Conservation (phyloP, 768 basidiomycete genomes). For the Agrocybe pediades region DNA sequence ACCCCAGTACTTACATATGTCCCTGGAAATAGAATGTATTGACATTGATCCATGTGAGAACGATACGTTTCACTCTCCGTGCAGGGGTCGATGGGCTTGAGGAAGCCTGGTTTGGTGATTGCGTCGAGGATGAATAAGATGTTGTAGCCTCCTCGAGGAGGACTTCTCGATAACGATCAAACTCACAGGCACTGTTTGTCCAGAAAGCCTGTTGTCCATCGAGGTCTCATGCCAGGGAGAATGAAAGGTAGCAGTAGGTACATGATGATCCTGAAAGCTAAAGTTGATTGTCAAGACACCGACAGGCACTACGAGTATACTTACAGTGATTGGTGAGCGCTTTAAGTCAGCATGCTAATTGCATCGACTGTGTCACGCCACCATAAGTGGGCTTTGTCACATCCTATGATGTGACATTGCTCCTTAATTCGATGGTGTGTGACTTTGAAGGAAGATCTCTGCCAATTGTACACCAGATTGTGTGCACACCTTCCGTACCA, state of each 20-base stretch:
- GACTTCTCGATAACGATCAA: too few relatives aligned
- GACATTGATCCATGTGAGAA: slow-evolving; percentile 11
- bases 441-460: too few relatives aligned
- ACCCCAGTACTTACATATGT: background rate
- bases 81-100: slow-evolving; percentile 5
- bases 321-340: too few relatives aligned
- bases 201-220: too few relatives aligned
- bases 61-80: slow-evolving; percentile 11
- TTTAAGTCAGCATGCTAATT: background rate
- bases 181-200: too few relatives aligned
- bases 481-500: background rate
- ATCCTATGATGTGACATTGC: background rate
- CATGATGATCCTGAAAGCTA: too few relatives aligned
- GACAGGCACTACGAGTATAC: too few relatives aligned
- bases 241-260: too few relatives aligned
- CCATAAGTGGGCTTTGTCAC: background rate
- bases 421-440: too few relatives aligned
- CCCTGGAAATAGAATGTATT: slow-evolving; percentile 5
- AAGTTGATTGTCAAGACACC: too few relatives aligned
- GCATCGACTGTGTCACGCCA: background rate
- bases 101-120: slow-evolving; percentile 3
- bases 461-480: too few relatives aligned
- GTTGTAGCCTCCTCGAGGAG: slow-evolving; percentile 4
- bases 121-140: background rate
- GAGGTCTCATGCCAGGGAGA: too few relatives aligned